Percentiles rank a stretch among this genome's conserved stretches.
Conservation (phyloP, 2,329 filamentous ascomycete genomes). For the Aphanoascus verrucosus region DNA sequence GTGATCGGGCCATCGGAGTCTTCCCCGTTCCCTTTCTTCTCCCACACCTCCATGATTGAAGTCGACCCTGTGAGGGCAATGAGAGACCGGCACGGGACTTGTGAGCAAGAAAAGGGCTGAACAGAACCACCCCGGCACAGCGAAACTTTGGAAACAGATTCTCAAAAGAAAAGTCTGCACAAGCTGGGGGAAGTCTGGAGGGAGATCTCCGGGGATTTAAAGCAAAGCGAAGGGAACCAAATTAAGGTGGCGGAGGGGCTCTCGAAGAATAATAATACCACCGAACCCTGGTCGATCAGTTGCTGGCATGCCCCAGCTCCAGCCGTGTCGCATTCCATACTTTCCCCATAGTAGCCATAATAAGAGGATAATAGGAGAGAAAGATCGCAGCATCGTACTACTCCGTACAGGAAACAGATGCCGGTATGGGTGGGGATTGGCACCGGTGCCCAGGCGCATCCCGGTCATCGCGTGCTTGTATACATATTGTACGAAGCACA, state of each 20-base stretch:
- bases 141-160: not conserved
- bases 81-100: not conserved
- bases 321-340: slow-evolving; percentile 1
- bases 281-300: not conserved
- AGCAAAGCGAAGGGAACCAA: not conserved
- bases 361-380: not conserved
- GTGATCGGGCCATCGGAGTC: slow-evolving; percentile 11
- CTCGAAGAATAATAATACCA: not conserved
- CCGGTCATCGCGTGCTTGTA: slow-evolving; percentile 2
- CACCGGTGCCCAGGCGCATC: not conserved
- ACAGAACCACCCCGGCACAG: not conserved
- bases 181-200: not conserved
- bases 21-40: slow-evolving; percentile 12
- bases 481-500: not conserved
- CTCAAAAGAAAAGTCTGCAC: not conserved
- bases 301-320: not conserved
- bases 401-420: not conserved
- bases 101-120: not conserved
- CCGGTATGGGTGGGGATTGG: not conserved
- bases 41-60: slow-evolving; percentile 12
- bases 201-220: slow-evolving; percentile 1
- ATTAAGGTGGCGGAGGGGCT: not conserved
- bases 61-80: not conserved
- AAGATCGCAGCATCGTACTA: not conserved
- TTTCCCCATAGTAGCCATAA: not conserved